Conservation (phyloP, 1,139 yeast species). For the Pichia norvegensis region DNA sequence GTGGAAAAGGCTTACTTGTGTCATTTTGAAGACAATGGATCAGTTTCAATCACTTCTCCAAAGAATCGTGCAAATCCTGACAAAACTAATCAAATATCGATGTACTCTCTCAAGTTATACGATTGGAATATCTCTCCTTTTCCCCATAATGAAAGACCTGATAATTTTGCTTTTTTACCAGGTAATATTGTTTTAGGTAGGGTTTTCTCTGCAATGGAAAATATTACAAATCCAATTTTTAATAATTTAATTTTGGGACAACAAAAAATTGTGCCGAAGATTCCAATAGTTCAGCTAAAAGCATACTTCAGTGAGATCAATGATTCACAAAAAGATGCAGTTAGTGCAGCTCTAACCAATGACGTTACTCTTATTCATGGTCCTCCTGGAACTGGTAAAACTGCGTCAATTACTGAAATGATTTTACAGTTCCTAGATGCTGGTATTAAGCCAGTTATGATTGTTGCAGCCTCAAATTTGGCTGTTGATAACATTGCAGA, state of each 20-base stretch:
- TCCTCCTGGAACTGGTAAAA: constrained; percentile 97
- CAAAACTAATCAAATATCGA: constrained; percentile 5
- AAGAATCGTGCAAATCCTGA: constrained; percentile 4
- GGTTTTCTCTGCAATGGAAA: constrained; percentile 55
- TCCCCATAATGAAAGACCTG: constrained; percentile 31
- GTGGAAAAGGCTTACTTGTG: constrained; percentile 27
- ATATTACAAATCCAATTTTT: constrained; percentile 49
- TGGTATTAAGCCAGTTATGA: constrained; percentile 44
- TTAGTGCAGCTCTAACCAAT: constrained; percentile 60
- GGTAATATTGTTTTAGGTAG: constrained; percentile 57
- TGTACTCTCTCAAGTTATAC: constrained; percentile 38
- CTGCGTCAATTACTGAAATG: constrained; percentile 81
- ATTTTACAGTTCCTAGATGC: constrained; percentile 47
- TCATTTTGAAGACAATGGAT: constrained; percentile 21
- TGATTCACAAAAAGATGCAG: constrained; percentile 56
- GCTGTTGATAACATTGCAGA: constrained; percentile 75
- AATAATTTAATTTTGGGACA: constrained; percentile 52
- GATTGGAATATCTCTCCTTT: constrained; percentile 49
- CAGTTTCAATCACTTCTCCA: constrained; percentile 3
- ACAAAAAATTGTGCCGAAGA: constrained; percentile 52
- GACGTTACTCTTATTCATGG: constrained; percentile 80
- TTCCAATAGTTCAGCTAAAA: constrained; percentile 42
- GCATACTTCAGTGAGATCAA: constrained; percentile 42
- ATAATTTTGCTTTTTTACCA: constrained; percentile 43
- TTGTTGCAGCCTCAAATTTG: constrained; percentile 67